Conservation (phyloP, 345 rosid species). For the Citrus sp. region DNA sequence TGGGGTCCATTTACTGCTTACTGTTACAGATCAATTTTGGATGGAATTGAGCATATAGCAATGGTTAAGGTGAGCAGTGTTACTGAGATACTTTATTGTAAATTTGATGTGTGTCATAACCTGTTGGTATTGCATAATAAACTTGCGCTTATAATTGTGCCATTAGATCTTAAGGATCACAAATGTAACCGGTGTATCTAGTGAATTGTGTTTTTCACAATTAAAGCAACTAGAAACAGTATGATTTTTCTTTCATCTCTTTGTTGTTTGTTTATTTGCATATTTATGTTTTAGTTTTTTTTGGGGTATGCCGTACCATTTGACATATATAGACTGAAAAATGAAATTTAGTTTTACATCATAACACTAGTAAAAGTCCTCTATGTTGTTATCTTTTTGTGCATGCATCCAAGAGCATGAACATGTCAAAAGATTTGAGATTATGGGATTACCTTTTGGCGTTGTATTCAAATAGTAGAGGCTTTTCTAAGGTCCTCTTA, state of each 20-base stretch:
- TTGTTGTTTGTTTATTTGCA: neutral
- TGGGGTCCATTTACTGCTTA: constrained; percentile 90
- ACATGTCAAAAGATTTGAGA: neutral
- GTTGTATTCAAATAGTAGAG: neutral
- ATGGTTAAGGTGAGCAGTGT: constrained; percentile 84
- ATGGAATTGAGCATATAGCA: constrained; percentile 94
- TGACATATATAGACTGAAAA: neutral
- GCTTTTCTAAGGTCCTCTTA: neutral
- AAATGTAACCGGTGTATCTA: neutral
- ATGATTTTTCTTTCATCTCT: neutral
- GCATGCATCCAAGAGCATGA: neutral
- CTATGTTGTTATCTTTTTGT: neutral
- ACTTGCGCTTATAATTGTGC: neutral
- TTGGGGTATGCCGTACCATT: neutral
- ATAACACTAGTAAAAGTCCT: neutral
- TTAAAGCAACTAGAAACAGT: neutral
- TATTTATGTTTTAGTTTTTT: neutral
- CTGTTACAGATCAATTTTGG: constrained; percentile 75
- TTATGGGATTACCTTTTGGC: neutral
- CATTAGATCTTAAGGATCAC: neutral
- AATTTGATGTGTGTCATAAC: neutral
- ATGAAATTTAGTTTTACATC: neutral
- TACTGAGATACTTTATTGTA: neutral
- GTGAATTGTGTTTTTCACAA: neutral
- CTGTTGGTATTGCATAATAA: neutral